These are phyloP conservation scores for Bolboschoenoplectus hybrid DNA, from an alignment of 202 grass and related monocot species.

Conservation along the genomic window DNA sequence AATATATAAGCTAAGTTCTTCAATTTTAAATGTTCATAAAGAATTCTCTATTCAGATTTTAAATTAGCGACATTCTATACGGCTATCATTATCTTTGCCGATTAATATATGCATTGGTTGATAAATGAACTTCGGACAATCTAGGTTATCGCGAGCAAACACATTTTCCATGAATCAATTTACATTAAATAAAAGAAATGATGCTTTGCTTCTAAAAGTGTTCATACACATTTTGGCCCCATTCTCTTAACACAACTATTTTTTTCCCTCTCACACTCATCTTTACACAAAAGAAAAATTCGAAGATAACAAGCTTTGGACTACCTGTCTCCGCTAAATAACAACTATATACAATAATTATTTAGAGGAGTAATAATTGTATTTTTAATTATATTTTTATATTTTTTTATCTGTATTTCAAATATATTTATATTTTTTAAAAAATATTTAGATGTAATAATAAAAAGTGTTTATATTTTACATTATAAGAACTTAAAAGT, in stretches of 20 bases:
- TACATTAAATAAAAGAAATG: background rate
- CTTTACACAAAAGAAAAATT: background rate
- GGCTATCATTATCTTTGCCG: too few species aligned
- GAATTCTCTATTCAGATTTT: too few species aligned
- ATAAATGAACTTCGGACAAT: background rate
- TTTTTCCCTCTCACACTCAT: background rate
- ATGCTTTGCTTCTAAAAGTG: constrained; percentile 2
- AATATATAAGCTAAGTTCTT: too few species aligned
- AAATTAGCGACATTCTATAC: too few species aligned
- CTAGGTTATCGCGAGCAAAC: background rate
- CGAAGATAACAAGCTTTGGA: background rate
- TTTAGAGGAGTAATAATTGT: too few species aligned
- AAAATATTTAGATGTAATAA: too few species aligned
- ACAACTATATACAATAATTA: background rate
- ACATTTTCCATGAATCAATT: background rate
- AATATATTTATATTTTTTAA: too few species aligned
- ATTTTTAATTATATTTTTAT: too few species aligned
- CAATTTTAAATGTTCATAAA: too few species aligned
- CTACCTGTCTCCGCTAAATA: background rate
- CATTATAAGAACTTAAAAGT: too few species aligned
- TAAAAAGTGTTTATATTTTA: too few species aligned
- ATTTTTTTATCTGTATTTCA: too few species aligned
- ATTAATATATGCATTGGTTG: background rate
- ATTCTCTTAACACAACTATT: background rate
- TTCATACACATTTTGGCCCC: background rate